Evolutionary conservation across 371 early-diverging fungal genomes (phyloP), one percentile per base, ranked within the genome.

Genomic region (Zopfochytrium polystomum): DNA sequence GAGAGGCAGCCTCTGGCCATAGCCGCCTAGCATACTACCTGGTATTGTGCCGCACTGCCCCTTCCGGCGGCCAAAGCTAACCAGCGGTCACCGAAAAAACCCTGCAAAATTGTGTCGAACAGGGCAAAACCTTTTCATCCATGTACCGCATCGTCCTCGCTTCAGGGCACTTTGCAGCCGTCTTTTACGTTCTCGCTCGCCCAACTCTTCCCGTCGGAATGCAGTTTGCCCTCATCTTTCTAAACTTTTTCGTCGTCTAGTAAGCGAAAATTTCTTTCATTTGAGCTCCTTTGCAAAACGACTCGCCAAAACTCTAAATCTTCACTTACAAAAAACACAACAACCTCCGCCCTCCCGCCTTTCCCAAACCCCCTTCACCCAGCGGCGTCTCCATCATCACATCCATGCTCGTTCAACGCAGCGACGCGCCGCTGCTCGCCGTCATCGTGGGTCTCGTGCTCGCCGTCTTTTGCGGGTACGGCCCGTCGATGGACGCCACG

Each of bases 391-490:
- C 66, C 20, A 52, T 64, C 22, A 57, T 73, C 35, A 70, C 74
- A 29, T 60, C 65, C 34, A 71, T 70, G 68, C 22, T 74, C 57
- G 68, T 74, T 30, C 46, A 56, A 3, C 52, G 69, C 23, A 70
- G 74, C 52, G 74, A 76, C 50, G 74, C 74, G 2, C 48, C 70
- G 7, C 64, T 78, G 33, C 49, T 76, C 34, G 74, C 76, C 13
- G 72, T 73, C 49, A 68, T 77, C 0, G 35, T 64, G 11, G 64
- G 66, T 9, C 35, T 78, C n/a, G 70, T 76, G 51, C 61, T 65
- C 5, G 70, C 71, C 13, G 67, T 73, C 23, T 70, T 78, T 48
- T 73, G 73, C 55, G 74, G 75, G 2, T 77, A 57, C 53, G 78
- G 70, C 7, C 75, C 71, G 3, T 60, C 61, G 0, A 27, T 75